Evolutionary conservation across 345 rosid species (phyloP), one percentile per base, ranked within the genome.

Genomic region (Pelargonium nanum): DNA sequence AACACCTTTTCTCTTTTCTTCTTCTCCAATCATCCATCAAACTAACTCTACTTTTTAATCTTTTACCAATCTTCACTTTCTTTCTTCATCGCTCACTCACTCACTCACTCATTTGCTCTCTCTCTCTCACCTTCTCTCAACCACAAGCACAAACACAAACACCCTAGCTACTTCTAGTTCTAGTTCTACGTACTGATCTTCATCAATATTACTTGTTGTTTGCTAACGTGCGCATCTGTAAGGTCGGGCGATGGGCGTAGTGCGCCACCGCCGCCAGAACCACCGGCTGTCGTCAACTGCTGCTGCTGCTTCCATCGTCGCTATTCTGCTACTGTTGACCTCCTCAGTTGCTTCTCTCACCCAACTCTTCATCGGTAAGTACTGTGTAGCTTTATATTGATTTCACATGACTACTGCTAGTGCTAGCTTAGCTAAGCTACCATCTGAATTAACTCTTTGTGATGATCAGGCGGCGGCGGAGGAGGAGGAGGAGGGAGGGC

Each of bases 391-490:
- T 28, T 3, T 28, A 28, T 28, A 28, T 28, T n/a, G n/a, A n/a
- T n/a, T n/a, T n/a, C n/a, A n/a, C n/a, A n/a, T n/a, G n/a, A n/a
- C n/a, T n/a, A n/a, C n/a, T n/a, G n/a, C n/a, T n/a, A n/a, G n/a
- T n/a, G n/a, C n/a, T n/a, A n/a, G n/a, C n/a, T n/a, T n/a, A n/a
- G n/a, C n/a, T n/a, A n/a, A n/a, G n/a, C n/a, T n/a, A n/a, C n/a
- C n/a, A 28, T 28, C 8, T 28, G 34, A 28, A 3, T 3, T 28
- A 3, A 2, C 15, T 60, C 54, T 9, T 30, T 61, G 5, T 60
- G 5, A 26, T 28, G 16, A 48, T 4, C 60, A 65, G 52, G 75
- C 71, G 71, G 70, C 63, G 60, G 77, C 69, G 62, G 80, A 69
- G 28, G 53, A 63, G 26, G 60, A 54, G 24, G 71, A 50, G 24